phyloP scores from a whole-genome alignment of 768 basidiomycete species.

The Termitomyces sp. region DNA sequence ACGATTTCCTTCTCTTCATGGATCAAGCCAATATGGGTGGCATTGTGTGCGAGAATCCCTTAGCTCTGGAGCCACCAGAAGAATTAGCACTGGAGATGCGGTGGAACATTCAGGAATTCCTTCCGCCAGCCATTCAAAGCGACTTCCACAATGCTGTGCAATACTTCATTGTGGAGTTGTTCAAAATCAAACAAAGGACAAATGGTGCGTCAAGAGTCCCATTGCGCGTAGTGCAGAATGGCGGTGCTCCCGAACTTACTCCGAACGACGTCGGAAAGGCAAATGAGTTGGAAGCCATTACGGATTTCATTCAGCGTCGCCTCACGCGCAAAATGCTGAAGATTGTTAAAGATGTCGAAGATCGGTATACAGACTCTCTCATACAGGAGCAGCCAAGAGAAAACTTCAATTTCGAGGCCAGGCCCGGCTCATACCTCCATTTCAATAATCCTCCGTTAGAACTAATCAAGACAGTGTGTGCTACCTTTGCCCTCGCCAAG shows the following conservation, averaged over 20 bases:
- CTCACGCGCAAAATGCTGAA: constrained; percentile 80
- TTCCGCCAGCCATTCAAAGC: constrained; percentile 75
- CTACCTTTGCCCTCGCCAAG: constrained; percentile 70
- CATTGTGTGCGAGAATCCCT: constrained; percentile 76
- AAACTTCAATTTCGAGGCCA: constrained; percentile 74
- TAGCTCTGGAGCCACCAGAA: constrained; percentile 61
- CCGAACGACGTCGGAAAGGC: constrained; percentile 63
- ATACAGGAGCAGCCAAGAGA: constrained; percentile 46
- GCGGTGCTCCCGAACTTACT: constrained; percentile 55
- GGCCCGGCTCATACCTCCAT: constrained; percentile 82
- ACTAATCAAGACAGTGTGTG: constrained; percentile 82
- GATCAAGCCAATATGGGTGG: constrained; percentile 91
- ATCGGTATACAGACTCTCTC: constrained; percentile 53
- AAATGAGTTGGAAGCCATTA: constrained; percentile 61
- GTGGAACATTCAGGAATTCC: constrained; percentile 91
- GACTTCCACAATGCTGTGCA: constrained; percentile 72
- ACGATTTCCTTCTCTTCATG: constrained; percentile 94
- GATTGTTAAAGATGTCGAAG: constrained; percentile 55
- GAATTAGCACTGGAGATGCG: constrained; percentile 73
- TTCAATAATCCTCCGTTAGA: constrained; percentile 81
- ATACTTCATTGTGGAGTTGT: constrained; percentile 82
- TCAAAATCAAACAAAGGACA: constrained; percentile 61
- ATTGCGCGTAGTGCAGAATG: constrained; percentile 60
- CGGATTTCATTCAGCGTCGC: constrained; percentile 72
- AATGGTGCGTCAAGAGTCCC: constrained; percentile 61